These are phyloP conservation scores for Clarireedia sp. DNA, from an alignment of 2,329 filamentous ascomycete species.

Conservation along the genomic window DNA sequence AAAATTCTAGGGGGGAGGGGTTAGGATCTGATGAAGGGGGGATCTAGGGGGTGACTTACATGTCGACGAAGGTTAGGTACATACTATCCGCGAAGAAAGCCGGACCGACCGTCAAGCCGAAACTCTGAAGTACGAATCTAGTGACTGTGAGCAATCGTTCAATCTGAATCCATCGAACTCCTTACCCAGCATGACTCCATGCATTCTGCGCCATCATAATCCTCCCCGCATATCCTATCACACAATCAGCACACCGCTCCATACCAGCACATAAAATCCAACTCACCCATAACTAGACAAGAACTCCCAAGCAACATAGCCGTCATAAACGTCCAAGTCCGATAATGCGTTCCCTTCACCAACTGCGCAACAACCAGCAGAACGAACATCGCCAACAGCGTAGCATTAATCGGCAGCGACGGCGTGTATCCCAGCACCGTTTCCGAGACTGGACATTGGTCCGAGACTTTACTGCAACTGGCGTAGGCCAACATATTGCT, in stretches of 20 bases:
- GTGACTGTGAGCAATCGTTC: neutral
- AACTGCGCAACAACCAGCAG: neutral
- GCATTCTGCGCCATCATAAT: neutral
- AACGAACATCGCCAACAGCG: neutral
- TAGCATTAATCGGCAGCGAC: neutral
- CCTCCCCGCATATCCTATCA: neutral
- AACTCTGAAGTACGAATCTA: neutral
- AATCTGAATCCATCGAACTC: neutral
- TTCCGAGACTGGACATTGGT: neutral
- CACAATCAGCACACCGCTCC: neutral
- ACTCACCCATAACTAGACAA: neutral
- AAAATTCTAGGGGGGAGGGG: neutral
- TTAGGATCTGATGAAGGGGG: neutral
- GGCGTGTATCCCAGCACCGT: neutral
- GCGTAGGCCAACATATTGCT: neutral
- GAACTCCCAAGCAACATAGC: neutral
- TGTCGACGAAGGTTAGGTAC: conserved; percentile 1
- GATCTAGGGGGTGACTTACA: neutral
- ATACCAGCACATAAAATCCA: neutral
- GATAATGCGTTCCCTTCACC: neutral
- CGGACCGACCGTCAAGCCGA: neutral
- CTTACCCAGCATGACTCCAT: conserved; percentile 5
- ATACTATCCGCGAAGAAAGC: neutral
- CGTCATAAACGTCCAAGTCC: neutral
- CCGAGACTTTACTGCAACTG: neutral